Base-by-base conservation (phyloP, 2,329 filamentous ascomycete genomes). In the Mariannaea elegans region DNA sequence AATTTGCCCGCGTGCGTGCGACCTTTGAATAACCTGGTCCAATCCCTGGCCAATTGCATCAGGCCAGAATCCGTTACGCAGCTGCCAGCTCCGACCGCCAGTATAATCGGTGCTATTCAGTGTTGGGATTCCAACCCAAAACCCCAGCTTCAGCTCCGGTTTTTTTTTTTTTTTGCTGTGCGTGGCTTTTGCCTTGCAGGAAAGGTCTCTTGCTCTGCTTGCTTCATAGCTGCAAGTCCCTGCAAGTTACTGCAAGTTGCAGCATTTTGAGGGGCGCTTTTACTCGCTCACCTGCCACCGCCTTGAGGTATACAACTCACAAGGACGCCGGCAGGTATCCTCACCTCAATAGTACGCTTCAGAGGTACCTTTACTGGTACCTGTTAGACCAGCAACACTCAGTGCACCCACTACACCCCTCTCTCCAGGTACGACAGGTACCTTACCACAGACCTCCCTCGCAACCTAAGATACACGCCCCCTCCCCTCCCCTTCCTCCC, bases 51-150 rank as follows among this genome's bases (percentile, higher is more conserved):
- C 66, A 70, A 70, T 70, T 67, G 65, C 65, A 70, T 70, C 68
- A 70, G 65, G 58, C 68, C 68, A 70, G 68, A 68, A 70, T 69
- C 61, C 60, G 63, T 70, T 70, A 70, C 68, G 65, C 67, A 64
- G 59, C 65, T 44, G 48, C 51, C 58, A 59, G 48, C 59, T 49
- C 44, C 23, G 59, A 53, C 52, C 48, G 42, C 54, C 14, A 49
- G 34, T 48, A 58, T 50, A 54, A 19, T 50, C 29, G 41, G 27
- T 27, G 52, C 65, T 36, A 10, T 66, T 57, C 64, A 27, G 54
- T 49, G 39, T 53, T n/a, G n/a, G n/a, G n/a, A n/a, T n/a, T n/a
- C n/a, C n/a, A n/a, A n/a, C n/a, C 34, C 24, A 45, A 23, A 24
- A 14, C 24, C 24, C 19, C 12, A n/a, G 19, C 19, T 18, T 19